A percentile compares a stretch with the other conserved stretches of the same genome.
Evolutionary conservation across 2,329 filamentous ascomycete species (phyloP).

Genomic region (Fusarium decemcellulare): DNA sequence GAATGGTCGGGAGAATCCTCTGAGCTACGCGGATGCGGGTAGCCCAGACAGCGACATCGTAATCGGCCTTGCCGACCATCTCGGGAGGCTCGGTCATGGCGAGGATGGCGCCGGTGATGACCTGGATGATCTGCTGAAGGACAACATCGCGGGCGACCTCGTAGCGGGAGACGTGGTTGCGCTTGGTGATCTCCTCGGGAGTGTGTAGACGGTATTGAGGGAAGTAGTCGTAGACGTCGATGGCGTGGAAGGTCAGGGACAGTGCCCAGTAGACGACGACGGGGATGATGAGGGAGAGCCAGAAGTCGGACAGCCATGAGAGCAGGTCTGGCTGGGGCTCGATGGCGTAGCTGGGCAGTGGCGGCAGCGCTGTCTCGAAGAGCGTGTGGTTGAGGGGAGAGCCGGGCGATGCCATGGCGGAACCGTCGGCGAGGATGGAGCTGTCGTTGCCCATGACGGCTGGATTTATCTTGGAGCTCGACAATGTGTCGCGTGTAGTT

Average conservation of each 20-base stretch:
- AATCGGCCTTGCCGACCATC: conserved; percentile 82
- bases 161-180: conserved; percentile 88
- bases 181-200: conserved; percentile 88
- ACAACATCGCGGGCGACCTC: conserved; percentile 93
- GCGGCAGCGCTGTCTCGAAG: conserved; percentile 76
- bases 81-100: conserved; percentile 81
- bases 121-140: conserved; percentile 92
- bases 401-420: conserved; percentile 55
- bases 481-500: conserved; percentile 30
- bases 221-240: conserved; percentile 89
- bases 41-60: conserved; percentile 93
- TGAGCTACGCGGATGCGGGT: conserved; percentile 85
- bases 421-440: conserved; percentile 47
- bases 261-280: conserved; percentile 90
- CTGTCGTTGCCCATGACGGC: conserved; percentile 58
- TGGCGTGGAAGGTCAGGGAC: conserved; percentile 87
- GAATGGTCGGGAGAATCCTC: conserved; percentile 79
- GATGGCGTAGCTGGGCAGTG: conserved; percentile 86
- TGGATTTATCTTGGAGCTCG: conserved; percentile 19
- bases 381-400: conserved; percentile 63
- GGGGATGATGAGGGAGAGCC: conserved; percentile 81
- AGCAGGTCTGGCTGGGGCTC: conserved; percentile 79
- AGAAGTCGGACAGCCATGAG: conserved; percentile 84
- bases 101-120: conserved; percentile 76
- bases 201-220: conserved; percentile 95